phyloP scores from a whole-genome alignment of 2,329 filamentous ascomycete species.

The Hymenoscyphus fructigenus region DNA sequence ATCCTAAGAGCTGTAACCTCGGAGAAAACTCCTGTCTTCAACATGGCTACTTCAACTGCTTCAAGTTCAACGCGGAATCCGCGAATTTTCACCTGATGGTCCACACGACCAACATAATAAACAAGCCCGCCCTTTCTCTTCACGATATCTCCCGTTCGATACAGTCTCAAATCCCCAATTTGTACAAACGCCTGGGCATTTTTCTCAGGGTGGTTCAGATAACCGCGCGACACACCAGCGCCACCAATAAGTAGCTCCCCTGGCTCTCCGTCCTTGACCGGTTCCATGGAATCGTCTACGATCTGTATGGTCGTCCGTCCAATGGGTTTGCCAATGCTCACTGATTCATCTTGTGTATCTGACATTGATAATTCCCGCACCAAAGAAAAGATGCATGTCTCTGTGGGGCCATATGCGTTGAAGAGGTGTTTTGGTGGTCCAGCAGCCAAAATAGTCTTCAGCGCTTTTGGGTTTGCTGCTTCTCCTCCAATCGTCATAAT shows the following conservation, averaged over 20 bases:
- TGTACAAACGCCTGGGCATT: slow-evolving; percentile 3
- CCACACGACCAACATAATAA: slow-evolving; percentile 3
- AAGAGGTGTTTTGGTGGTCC: slow-evolving; percentile 4
- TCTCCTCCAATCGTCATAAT: slow-evolving; percentile 5
- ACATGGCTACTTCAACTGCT: neutral
- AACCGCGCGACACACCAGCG: neutral
- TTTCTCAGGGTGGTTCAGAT: neutral
- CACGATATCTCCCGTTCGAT: slow-evolving; percentile 7
- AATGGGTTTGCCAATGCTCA: slow-evolving; percentile 4
- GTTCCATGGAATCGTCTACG: neutral
- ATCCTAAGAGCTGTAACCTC: neutral
- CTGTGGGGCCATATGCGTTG: slow-evolving; percentile 6
- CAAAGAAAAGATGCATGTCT: neutral
- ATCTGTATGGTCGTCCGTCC: slow-evolving; percentile 1
- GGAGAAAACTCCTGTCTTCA: slow-evolving; percentile 1
- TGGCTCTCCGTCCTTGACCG: neutral
- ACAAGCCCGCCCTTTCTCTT: slow-evolving; percentile 4
- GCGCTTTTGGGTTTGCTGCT: neutral
- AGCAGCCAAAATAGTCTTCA: neutral
- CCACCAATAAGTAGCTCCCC: slow-evolving; percentile 3
- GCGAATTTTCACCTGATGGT: neutral
- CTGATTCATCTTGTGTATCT: neutral
- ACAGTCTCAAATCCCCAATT: neutral
- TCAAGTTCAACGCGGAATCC: slow-evolving; percentile 1
- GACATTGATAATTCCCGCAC: neutral